Conservation (phyloP, 2,329 filamentous ascomycete genomes). For the Echinosphaeria canescens region DNA sequence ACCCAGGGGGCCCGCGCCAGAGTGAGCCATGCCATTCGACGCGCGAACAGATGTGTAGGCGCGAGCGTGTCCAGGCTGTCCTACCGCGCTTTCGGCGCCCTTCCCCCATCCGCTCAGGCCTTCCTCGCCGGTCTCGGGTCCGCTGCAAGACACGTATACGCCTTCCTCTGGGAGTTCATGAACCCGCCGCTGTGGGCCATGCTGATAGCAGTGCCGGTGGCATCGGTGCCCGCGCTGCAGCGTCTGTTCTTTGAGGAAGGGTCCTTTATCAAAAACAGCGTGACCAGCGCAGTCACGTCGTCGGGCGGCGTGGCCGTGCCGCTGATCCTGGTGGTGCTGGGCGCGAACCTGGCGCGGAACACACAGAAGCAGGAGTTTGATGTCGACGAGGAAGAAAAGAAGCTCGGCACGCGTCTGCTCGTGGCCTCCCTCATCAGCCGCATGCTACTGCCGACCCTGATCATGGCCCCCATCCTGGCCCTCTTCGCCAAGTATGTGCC, state of each 20-base stretch:
- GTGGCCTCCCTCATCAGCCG: slow-evolving; percentile 70
- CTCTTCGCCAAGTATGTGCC: slow-evolving; percentile 77
- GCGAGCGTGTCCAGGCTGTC: slow-evolving; percentile 5
- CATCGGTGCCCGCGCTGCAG: slow-evolving; percentile 68
- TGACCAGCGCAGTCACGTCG: slow-evolving; percentile 70
- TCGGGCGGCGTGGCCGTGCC: slow-evolving; percentile 85
- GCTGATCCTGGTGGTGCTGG: slow-evolving; percentile 83
- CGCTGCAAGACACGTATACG: slow-evolving; percentile 30
- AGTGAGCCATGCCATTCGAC: no score
- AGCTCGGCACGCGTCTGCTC: slow-evolving; percentile 53
- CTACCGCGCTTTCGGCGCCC: slow-evolving; percentile 10
- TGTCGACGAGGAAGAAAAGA: slow-evolving; percentile 46
- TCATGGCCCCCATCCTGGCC: slow-evolving; percentile 84
- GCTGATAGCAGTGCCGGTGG: slow-evolving; percentile 76
- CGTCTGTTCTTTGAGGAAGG: slow-evolving; percentile 71
- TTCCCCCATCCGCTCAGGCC: slow-evolving; percentile 19
- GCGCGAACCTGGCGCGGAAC: slow-evolving; percentile 83
- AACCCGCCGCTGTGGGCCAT: slow-evolving; percentile 97
- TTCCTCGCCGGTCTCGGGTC: no score
- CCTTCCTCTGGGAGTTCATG: slow-evolving; percentile 82
- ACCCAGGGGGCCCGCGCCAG: slow-evolving; percentile 17
- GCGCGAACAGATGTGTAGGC: no score
- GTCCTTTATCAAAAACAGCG: slow-evolving; percentile 80
- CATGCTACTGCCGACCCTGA: slow-evolving; percentile 76
- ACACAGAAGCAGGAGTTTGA: slow-evolving; percentile 49